Percentiles rank a stretch among this genome's conserved stretches.
Conservation (phyloP, 192 early-diverging fungal genomes). For the Backusella psychrophila region DNA sequence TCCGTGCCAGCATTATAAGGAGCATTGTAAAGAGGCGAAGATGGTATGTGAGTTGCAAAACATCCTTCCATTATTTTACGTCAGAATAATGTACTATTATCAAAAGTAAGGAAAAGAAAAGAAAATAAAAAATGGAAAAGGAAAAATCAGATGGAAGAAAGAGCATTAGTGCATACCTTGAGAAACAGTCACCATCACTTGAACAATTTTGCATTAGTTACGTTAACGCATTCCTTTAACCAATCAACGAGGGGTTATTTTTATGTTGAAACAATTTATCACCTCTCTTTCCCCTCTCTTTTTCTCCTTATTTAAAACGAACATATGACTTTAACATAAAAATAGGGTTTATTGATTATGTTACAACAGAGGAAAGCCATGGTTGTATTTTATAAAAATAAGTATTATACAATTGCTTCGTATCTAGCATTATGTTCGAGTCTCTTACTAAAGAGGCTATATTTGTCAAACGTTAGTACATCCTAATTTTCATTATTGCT, state of each 20-base stretch:
- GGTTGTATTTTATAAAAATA: background rate
- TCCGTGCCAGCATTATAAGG: background rate
- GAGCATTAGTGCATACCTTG: too few species aligned
- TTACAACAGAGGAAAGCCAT: background rate
- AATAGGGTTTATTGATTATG: background rate
- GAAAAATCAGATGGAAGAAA: too few species aligned
- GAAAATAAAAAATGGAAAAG: background rate
- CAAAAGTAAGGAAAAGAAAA: background rate
- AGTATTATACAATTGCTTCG: background rate
- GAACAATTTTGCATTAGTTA: too few species aligned
- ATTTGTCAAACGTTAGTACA: background rate
- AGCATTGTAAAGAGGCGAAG: background rate
- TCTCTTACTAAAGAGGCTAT: conserved; percentile 12
- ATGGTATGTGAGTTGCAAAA: background rate
- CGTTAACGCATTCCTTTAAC: background rate
- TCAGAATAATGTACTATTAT: background rate
- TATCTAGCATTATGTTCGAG: conserved; percentile 18
- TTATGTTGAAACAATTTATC: background rate
- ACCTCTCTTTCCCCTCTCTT: background rate
- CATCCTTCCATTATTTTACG: background rate
- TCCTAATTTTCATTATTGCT: background rate
- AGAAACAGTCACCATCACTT: too few species aligned
- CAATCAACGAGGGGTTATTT: background rate
- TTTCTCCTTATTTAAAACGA: background rate
- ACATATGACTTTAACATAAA: background rate